phyloP scores from a whole-genome alignment of 2,329 filamentous ascomycete genomes.

The Exophiala sideris region DNA sequence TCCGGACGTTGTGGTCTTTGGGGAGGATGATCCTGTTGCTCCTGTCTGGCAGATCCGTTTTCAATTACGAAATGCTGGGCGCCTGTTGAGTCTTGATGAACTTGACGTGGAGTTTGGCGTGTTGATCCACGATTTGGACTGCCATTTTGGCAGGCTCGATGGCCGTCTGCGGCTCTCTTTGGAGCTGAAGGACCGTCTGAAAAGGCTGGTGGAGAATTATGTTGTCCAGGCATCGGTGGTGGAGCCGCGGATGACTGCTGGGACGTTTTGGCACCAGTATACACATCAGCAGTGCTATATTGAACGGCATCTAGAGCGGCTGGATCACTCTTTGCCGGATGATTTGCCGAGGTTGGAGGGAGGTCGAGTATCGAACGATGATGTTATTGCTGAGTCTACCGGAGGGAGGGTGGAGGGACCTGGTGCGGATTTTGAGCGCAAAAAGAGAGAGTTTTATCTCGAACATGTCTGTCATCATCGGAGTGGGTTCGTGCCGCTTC shows the following conservation, averaged over 20 bases:
- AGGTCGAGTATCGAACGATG: not conserved
- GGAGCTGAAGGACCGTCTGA: not conserved
- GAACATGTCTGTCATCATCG: constrained; percentile 20
- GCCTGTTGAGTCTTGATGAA: constrained; percentile 2
- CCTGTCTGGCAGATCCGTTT: not conserved
- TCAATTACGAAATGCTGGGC: not conserved
- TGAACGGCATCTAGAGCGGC: not conserved
- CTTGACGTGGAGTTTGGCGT: not conserved
- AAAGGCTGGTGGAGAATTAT: constrained; percentile 9
- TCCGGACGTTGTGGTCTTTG: constrained; percentile 4
- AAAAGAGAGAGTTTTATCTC: constrained; percentile 10
- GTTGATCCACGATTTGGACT: constrained; percentile 1
- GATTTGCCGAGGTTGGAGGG: too few relatives aligned
- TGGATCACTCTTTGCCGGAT: not conserved
- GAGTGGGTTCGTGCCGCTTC: constrained; percentile 14
- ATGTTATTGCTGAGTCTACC: too few relatives aligned
- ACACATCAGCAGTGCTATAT: not conserved
- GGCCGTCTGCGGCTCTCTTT: not conserved
- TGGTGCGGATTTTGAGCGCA: not conserved
- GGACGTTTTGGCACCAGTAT: constrained; percentile 4
- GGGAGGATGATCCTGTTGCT: not conserved
- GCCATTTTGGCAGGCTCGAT: not conserved
- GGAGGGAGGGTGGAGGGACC: too few relatives aligned
- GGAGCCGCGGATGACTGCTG: constrained; percentile 6
- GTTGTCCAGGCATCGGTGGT: not conserved